Evolutionary conservation across 306 rosid genomes (phyloP).

Genomic region (Castanospermum australe): DNA sequence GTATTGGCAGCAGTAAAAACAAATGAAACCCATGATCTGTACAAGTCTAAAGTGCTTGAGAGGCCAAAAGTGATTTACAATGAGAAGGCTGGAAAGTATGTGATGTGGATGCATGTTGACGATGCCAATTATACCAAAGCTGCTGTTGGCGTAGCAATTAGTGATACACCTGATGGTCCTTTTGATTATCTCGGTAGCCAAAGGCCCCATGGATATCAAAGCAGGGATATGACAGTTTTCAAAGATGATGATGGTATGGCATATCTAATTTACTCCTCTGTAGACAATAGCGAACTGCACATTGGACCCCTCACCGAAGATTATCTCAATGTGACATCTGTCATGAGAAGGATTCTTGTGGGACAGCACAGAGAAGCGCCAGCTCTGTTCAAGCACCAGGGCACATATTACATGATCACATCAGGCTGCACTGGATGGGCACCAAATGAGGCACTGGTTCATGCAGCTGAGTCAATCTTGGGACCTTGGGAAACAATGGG

Average conservation of each 20-base stretch:
- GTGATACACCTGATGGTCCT: slow-evolving; percentile 82
- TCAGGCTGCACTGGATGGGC: slow-evolving; percentile 99
- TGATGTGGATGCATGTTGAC: slow-evolving; percentile 99
- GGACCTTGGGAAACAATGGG: slow-evolving; percentile 97
- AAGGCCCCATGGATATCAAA: slow-evolving; percentile 78
- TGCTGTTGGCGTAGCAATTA: slow-evolving; percentile 67
- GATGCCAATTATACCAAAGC: slow-evolving; percentile 90
- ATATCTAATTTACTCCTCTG: slow-evolving; percentile 85
- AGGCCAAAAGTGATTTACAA: slow-evolving; percentile 92
- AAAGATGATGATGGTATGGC: slow-evolving; percentile 83
- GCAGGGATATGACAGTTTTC: slow-evolving; percentile 93
- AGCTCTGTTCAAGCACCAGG: slow-evolving; percentile 81
- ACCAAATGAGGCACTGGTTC: slow-evolving; percentile 80
- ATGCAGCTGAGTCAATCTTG: slow-evolving; percentile 78
- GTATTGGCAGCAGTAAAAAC: slow-evolving; percentile 72
- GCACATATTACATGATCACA: slow-evolving; percentile 90
- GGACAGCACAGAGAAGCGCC: slow-evolving; percentile 96
- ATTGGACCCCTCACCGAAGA: slow-evolving; percentile 72
- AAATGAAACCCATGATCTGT: slow-evolving; percentile 77
- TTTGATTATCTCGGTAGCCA: slow-evolving; percentile 79
- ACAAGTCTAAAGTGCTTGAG: slow-evolving; percentile 89
- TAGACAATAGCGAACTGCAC: slow-evolving; percentile 80
- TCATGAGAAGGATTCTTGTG: slow-evolving; percentile 62
- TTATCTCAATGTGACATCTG: slow-evolving; percentile 62
- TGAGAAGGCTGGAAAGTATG: slow-evolving; percentile 74